Base-by-base conservation (phyloP, 306 rosid species). In the Fragaria nilgerrensis region DNA sequence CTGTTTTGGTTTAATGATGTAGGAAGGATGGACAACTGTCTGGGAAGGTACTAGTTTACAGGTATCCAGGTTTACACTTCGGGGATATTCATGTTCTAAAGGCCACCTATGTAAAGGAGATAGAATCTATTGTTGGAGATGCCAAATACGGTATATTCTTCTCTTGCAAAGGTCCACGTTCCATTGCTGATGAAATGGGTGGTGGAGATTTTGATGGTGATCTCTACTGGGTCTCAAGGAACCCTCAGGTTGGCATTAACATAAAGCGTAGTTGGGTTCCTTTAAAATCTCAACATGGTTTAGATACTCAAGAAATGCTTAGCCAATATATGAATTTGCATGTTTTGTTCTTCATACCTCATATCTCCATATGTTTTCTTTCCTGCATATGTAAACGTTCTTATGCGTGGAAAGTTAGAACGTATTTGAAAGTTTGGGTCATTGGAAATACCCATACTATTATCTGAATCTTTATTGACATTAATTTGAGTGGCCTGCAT, bases 171-270 rank as follows among this genome's bases (percentile, higher is more conserved):
- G 98, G 98, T 47, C 86, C 87, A 52, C 94, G 96, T 43, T 87
- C 92, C 11, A 68, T 90, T 61, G 97, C 90, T 37, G 96, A 94
- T 79, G 96, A 94, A 83, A 91, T 94, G 25, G 92, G 85, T 20
- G 87, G 91, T 16, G 97, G 96, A 62, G 98, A 94, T 88, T 91
- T 82, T 87, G 98, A 94, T 50, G 98, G 98, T 70, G 98, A 90
- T 79, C 73, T 84, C 82, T 94, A 88, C 74, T 94, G 96, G 97
- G 87, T 91, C 72, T 94, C 97, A 52, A 84, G 80, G 48, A 87
- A 94, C 80, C 81, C 92, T 43, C 83, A 94, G 92, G 96, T 93
- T 75, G 69, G 67, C 82, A 14, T 58, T 75, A 0, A 58, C 64
- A 58, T 10, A 23, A 58, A 23, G 64, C 34, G 23, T 11, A 22